phyloP scores from a whole-genome alignment of 2,329 filamentous ascomycete genomes.

The Fusarium sp. region DNA sequence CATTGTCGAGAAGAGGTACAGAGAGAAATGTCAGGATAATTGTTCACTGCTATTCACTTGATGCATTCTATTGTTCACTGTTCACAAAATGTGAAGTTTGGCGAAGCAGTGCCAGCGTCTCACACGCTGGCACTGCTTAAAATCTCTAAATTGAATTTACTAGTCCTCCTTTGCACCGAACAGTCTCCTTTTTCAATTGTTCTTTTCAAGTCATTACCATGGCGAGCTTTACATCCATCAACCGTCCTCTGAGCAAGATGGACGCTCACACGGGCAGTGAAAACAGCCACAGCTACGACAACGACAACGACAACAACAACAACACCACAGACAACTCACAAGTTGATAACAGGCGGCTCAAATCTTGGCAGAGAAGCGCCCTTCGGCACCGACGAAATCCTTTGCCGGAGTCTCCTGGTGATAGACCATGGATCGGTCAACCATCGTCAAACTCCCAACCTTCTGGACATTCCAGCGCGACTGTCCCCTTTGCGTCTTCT shows the following conservation, averaged over 20 bases:
- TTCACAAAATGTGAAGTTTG: not conserved
- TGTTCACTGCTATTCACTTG: not conserved
- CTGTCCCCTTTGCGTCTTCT: not conserved
- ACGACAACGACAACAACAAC: not conserved
- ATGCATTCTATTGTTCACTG: not conserved
- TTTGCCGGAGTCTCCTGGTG: constrained; percentile 6
- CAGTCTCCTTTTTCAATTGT: not conserved
- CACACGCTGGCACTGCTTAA: not conserved
- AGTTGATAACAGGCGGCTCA: not conserved
- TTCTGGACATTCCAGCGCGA: not conserved
- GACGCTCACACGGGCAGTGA: not conserved
- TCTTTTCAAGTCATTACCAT: not conserved
- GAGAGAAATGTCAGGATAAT: not conserved
- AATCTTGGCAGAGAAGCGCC: constrained; percentile 9
- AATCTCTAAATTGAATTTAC: not conserved
- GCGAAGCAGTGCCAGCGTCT: not conserved
- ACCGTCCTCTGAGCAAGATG: not conserved
- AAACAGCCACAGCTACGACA: not conserved
- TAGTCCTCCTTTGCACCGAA: not conserved
- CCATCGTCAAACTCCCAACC: too few species aligned
- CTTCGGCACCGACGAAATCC: constrained; percentile 7
- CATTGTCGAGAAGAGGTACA: not conserved
- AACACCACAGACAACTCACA: not conserved
- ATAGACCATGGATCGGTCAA: not conserved
- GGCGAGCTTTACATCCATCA: not conserved